A percentile compares a stretch with the other conserved stretches of the same genome.
Conservation (phyloP, 2,329 filamentous ascomycete species). For the Xylogone sp. region DNA sequence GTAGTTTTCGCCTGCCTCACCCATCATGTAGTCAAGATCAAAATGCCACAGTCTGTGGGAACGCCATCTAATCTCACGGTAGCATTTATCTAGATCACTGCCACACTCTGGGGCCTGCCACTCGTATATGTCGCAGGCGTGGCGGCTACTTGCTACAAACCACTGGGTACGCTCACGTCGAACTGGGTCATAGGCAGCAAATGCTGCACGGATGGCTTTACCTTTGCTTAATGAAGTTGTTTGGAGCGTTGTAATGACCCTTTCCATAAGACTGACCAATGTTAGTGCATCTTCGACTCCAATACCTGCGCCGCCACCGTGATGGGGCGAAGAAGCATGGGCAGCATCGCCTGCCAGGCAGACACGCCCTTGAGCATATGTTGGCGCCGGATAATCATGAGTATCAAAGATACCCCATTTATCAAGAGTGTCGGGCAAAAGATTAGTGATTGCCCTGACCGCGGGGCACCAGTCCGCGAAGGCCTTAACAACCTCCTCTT, state of each 20-base stretch:
- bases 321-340: slow-evolving; percentile 50
- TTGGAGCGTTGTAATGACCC: too few species aligned
- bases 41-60: slow-evolving; percentile 9
- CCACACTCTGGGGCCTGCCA: slow-evolving; percentile 23
- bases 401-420: slow-evolving; percentile 54
- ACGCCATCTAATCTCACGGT: slow-evolving; percentile 17
- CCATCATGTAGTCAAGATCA: slow-evolving; percentile 8
- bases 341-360: slow-evolving; percentile 53
- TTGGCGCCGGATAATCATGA: slow-evolving; percentile 45
- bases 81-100: slow-evolving; percentile 20
- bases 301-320: slow-evolving; percentile 52
- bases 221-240: too few species aligned
- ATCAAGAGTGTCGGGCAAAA: slow-evolving; percentile 35
- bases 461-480: slow-evolving; percentile 35
- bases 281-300: slow-evolving; percentile 51
- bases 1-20: not conserved
- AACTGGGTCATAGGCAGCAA: slow-evolving; percentile 33
- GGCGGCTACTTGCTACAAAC: slow-evolving; percentile 31
- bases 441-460: slow-evolving; percentile 4
- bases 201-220: too few species aligned
- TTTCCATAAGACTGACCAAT: slow-evolving; percentile 37
- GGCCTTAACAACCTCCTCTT: slow-evolving; percentile 34
- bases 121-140: slow-evolving; percentile 29
- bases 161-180: slow-evolving; percentile 35
- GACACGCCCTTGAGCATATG: slow-evolving; percentile 38